A percentile compares a stretch with the other conserved stretches of the same genome.
phyloP scores from a whole-genome alignment of 1,139 yeast species.

The Pichia inconspicua region DNA sequence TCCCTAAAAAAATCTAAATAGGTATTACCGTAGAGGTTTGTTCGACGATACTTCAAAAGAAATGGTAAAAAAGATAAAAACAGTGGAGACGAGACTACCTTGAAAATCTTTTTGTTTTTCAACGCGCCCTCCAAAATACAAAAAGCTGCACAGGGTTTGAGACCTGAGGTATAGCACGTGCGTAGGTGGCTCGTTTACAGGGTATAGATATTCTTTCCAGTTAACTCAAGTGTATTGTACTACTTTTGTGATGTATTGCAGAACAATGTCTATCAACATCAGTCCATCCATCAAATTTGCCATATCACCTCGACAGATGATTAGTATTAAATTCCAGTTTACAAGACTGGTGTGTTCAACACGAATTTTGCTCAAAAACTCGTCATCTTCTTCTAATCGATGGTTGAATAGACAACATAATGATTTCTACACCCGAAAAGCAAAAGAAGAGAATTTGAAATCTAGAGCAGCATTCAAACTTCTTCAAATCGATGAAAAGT shows the following conservation, averaged over 20 bases:
- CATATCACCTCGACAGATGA: no score
- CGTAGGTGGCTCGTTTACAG: not conserved
- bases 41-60: constrained; percentile 17
- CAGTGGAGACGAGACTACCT: no score
- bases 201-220: no score
- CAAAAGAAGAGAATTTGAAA: constrained; percentile 53
- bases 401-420: constrained; percentile 69
- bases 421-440: constrained; percentile 60
- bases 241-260: no score
- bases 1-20: constrained; percentile 43
- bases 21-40: constrained; percentile 27
- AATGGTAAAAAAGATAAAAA: not conserved
- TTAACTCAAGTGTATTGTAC: no score
- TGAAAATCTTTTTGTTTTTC: no score
- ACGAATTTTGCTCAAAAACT: not conserved
- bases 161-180: constrained; percentile 8
- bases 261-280: no score
- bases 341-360: not conserved
- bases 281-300: no score
- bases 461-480: constrained; percentile 92
- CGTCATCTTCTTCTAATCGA: constrained; percentile 45
- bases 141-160: not conserved
- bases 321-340: no score
- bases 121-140: no score
- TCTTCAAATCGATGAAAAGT: constrained; percentile 59